Base-by-base conservation (phyloP, 257 asterid species). In the Primulina huaijiensis region DNA sequence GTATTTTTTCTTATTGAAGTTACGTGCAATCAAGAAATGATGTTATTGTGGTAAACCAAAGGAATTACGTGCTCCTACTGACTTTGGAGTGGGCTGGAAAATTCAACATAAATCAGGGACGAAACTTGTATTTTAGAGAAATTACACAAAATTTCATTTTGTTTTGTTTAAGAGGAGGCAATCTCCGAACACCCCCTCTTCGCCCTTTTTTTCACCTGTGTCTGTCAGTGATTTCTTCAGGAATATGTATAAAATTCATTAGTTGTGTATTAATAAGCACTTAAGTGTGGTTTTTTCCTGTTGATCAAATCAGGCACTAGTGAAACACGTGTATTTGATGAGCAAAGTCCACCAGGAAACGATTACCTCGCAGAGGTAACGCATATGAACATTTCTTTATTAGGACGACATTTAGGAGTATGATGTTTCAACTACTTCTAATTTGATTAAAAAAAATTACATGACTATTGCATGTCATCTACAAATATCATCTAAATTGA, bases 321-420 rank as follows among this genome's bases (percentile, higher is more conserved):
- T 70, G 92, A 89, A 73, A 86, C 91, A 23, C 82, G 65, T 72
- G 94, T 85, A 46, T 93, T 93, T 71, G 89, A 90, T 59, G 99
- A 93, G 85, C 79, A 83, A 72, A 90, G 99, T 77, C 95, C 99
- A 50, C 82, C 97, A 19, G 99, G 99, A 76, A 87, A 80, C 63
- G 95, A 93, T 63, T 93, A 87, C 74, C 78, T 93, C 69, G 90
- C 98, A 19, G 98, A 90, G 98, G 98, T 87, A 82, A 74, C 25
- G n/a, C 16, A 40, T 52, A 8, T 21, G 1, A 1, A 8, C 7
- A 21, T 30, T 57, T 75, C 16, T n/a, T 70, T 9, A 46, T 25
- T 0, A 11, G 64, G 52, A 61, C 6, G 43, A 8, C 9, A 3
- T 17, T 31, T 60, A 25, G 7, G 21, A 64, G 30, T 3, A 66